Conservation (phyloP, 371 early-diverging fungal species). For the Actinomortierella ambigua region DNA sequence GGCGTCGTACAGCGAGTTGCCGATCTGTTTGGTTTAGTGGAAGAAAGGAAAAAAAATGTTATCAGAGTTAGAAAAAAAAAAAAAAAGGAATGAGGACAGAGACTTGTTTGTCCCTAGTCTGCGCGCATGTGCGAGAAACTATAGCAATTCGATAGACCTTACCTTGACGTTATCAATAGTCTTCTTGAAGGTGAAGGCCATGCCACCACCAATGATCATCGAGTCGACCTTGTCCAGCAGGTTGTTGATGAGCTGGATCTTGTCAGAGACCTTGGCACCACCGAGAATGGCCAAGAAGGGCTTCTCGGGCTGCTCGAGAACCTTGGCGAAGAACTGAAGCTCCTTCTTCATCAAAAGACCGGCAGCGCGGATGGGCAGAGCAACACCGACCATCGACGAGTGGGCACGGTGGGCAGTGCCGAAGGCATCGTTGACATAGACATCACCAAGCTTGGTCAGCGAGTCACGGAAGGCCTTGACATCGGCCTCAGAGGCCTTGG, state of each 20-base stretch:
- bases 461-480: slow-evolving; percentile 90
- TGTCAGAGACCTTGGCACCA: slow-evolving; percentile 98
- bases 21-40: slow-evolving; percentile 66
- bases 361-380: slow-evolving; percentile 89
- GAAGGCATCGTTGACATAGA: slow-evolving; percentile 99
- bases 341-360: slow-evolving; percentile 99
- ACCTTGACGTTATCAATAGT: slow-evolving; percentile 79
- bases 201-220: slow-evolving; percentile 96
- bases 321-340: slow-evolving; percentile 97
- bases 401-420: slow-evolving; percentile 98
- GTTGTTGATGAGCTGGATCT: slow-evolving; percentile 97
- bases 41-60: slow-evolving; percentile 5
- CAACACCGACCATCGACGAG: slow-evolving; percentile 96
- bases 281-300: slow-evolving; percentile 99
- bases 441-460: slow-evolving; percentile 93
- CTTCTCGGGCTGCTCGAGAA: slow-evolving; percentile 88
- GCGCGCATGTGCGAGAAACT: too few species aligned
- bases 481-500: slow-evolving; percentile 84
- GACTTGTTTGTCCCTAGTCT: too few species aligned
- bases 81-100: not conserved
- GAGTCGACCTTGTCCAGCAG: slow-evolving; percentile 90
- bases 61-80: slow-evolving; percentile 8
- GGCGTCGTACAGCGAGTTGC: slow-evolving; percentile 92
- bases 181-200: slow-evolving; percentile 99
- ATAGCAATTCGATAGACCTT: too few species aligned